Base-by-base conservation (phyloP, 2,329 filamentous ascomycete species). In the Alternaria panax region DNA sequence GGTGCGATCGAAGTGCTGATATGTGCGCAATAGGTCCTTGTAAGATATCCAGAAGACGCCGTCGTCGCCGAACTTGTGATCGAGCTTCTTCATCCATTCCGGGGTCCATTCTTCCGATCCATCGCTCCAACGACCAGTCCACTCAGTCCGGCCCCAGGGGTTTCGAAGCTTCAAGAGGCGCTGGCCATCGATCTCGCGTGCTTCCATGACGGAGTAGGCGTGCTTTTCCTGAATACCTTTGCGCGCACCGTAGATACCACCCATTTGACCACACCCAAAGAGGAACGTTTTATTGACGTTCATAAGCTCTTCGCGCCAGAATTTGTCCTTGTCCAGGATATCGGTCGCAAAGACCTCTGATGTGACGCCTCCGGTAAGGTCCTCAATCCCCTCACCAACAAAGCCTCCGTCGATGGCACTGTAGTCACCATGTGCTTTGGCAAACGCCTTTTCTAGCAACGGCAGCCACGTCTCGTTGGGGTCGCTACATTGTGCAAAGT, bases 101-200 rank as follows among this genome's bases (percentile, higher is more conserved):
- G 90, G 83, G 1, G 90, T 94, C 92, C 92, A 96, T 76, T 94
- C 89, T 69, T 92, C 90, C 7, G 90, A 92, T 0, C 92, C 92
- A 71, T 95, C 92, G 36, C 86, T 89, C 91, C 92, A 95, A 2
- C 90, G 83, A 1, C 92, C 92, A 28, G 86, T 90, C 91, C 92
- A 95, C 77, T 93, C 92, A 30, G 86, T 87, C 64, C 88, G 87
- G 1, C 92, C 92, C 92, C 91, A 95, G 0, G 92, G 92, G 67
- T 95, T 95, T 64, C 89, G 87, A 47, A 76, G 40, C 36, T 67
- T 67, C 25, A 68, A 58, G 30, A 61, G 48, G 66, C 89, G 85
- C 27, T 88, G 80, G 2, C 86, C 87, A 40, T 88, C 83, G 52
- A 87, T 80, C 63, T 90, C 88, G 14, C 84, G 81, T 5, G 84